Evolutionary conservation across 2,329 filamentous ascomycete species (phyloP).

Genomic region (Akanthomyces muscarius): DNA sequence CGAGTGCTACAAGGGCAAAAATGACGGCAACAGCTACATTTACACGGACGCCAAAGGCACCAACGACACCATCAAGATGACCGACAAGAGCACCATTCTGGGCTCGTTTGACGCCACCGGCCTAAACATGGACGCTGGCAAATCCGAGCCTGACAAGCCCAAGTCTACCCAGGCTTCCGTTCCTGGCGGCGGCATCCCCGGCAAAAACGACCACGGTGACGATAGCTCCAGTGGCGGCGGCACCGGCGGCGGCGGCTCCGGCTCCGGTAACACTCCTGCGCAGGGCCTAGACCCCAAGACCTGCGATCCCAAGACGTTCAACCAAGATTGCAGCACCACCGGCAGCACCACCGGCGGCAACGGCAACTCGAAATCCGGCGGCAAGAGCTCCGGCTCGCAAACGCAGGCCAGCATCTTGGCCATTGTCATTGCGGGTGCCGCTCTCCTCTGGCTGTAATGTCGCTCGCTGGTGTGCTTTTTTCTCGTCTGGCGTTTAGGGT

Average conservation of each 20-base stretch:
- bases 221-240: slow-evolving; percentile 21
- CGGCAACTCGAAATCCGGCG: slow-evolving; percentile 16
- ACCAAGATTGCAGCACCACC: slow-evolving; percentile 35
- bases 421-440: slow-evolving; percentile 34
- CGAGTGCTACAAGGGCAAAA: slow-evolving; percentile 70
- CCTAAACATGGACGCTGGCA: slow-evolving; percentile 59
- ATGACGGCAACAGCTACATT: slow-evolving; percentile 64
- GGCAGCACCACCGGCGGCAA: slow-evolving; percentile 24
- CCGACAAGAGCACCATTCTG: slow-evolving; percentile 70
- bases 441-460: slow-evolving; percentile 33
- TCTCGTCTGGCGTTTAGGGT: background rate
- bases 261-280: slow-evolving; percentile 19
- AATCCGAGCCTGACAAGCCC: slow-evolving; percentile 24
- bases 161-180: slow-evolving; percentile 23
- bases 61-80: slow-evolving; percentile 74
- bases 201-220: slow-evolving; percentile 23
- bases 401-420: slow-evolving; percentile 34
- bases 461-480: background rate
- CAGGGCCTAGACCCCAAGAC: slow-evolving; percentile 17
- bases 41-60: slow-evolving; percentile 63
- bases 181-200: slow-evolving; percentile 28
- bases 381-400: slow-evolving; percentile 31
- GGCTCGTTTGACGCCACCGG: slow-evolving; percentile 79
- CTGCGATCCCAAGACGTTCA: slow-evolving; percentile 38
- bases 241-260: slow-evolving; percentile 22